Evolutionary conservation across 202 grass and related monocot species (phyloP).

Genomic region (Schoenoplectus tabernaemontani): DNA sequence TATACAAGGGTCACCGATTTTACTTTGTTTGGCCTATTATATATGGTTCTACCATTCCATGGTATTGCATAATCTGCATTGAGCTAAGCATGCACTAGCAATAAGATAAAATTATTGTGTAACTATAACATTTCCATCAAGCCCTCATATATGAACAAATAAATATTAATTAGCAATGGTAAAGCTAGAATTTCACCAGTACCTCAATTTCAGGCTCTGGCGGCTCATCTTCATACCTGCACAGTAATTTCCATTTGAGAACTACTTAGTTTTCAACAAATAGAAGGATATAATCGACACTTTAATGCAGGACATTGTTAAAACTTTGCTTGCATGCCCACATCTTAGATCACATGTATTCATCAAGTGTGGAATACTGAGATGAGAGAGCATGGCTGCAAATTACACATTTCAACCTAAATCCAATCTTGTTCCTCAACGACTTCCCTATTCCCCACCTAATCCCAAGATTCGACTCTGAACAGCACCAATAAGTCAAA

Average conservation of each 20-base stretch:
- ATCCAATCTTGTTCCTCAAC: background rate
- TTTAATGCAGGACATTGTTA: background rate
- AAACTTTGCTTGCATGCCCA: background rate
- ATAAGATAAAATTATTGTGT: background rate
- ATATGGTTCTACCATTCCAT: background rate
- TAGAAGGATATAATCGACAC: background rate
- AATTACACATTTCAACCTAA: background rate
- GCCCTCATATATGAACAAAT: background rate
- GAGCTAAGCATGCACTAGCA: background rate
- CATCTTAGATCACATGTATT: too few relatives aligned
- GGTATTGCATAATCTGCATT: background rate
- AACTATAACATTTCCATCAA: background rate
- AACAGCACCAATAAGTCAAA: background rate
- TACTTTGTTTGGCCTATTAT: background rate
- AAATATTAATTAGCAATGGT: background rate
- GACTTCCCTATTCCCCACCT: background rate
- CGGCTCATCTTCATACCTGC: conserved; percentile 76
- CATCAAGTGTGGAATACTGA: background rate
- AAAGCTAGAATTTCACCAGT: background rate
- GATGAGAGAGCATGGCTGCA: background rate
- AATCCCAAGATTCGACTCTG: background rate
- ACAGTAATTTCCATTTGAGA: background rate
- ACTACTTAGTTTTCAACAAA: background rate
- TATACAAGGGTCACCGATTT: background rate
- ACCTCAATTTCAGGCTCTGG: conserved; percentile 73